These are phyloP conservation scores for Withania somnifera DNA, from an alignment of 305 asterid genomes.

Conservation along the genomic window DNA sequence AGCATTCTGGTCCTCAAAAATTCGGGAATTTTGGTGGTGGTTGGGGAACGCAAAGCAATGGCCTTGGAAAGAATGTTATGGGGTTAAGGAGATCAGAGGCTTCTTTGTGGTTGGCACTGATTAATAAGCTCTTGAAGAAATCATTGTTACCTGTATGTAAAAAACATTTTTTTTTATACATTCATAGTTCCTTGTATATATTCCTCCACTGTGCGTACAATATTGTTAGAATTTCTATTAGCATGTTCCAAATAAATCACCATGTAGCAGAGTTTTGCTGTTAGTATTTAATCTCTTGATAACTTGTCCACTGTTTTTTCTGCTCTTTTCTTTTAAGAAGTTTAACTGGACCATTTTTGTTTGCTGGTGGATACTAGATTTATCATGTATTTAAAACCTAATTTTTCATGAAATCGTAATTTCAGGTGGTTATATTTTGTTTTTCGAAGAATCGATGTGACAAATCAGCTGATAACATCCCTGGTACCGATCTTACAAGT, in stretches of 20 bases:
- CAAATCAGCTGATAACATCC: constrained; percentile 76
- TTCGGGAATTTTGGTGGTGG: constrained; percentile 34
- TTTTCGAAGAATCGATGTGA: constrained; percentile 95
- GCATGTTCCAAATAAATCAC: not conserved
- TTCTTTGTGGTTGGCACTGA: constrained; percentile 71
- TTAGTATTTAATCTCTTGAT: not conserved
- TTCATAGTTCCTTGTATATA: not conserved
- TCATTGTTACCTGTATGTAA: constrained; percentile 80
- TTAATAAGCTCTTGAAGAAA: constrained; percentile 67
- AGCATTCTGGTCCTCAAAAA: constrained; percentile 41
- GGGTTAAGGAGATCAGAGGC: constrained; percentile 81
- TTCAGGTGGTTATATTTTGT: constrained; percentile 94
- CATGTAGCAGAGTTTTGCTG: not conserved
- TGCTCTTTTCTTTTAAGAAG: not conserved
- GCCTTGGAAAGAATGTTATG: constrained; percentile 34
- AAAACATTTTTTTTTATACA: not conserved
- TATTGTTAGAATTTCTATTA: not conserved
- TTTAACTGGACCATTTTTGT: not conserved
- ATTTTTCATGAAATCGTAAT: constrained; percentile 8
- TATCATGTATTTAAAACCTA: not conserved
- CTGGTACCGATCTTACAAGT: constrained; percentile 84
- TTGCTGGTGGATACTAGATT: not conserved
- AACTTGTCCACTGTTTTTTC: not conserved
- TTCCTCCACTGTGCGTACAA: not conserved
- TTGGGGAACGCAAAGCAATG: constrained; percentile 41